These are phyloP conservation scores for Aureobasidium subglaciale DNA, from an alignment of 2,329 filamentous ascomycete genomes.

Conservation along the genomic window DNA sequence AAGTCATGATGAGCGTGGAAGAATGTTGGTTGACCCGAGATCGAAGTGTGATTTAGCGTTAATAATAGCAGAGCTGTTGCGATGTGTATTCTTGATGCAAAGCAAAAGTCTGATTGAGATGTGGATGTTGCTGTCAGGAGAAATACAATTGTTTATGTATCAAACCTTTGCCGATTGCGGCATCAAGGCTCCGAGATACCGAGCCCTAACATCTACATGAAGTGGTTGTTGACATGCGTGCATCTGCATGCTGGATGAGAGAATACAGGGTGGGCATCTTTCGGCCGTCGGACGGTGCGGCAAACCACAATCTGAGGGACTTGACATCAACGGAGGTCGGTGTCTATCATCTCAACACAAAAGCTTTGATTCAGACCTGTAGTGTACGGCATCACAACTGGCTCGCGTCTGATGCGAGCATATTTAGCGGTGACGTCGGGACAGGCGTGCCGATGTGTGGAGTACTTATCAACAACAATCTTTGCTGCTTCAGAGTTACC, in stretches of 20 bases:
- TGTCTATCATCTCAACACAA: background rate
- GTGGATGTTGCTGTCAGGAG: background rate
- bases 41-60: background rate
- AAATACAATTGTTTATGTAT: background rate
- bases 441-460: conserved; percentile 1
- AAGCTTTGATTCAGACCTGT: background rate
- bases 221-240: background rate
- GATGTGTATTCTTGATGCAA: background rate
- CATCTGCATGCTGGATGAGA: background rate
- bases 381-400: background rate
- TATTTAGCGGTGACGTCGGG: conserved; percentile 8
- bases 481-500: conserved; percentile 1
- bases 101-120: background rate
- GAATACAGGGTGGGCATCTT: background rate
- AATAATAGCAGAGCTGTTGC: background rate
- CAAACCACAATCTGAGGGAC: background rate
- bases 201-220: background rate
- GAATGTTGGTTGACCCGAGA: background rate
- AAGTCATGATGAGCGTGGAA: background rate
- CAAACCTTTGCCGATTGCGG: background rate
- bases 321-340: background rate
- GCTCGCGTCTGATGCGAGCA: conserved; percentile 9
- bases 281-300: background rate
- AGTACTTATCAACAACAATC: background rate
- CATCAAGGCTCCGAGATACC: background rate